Percentiles rank a stretch among this genome's conserved stretches.
Conservation (phyloP, 2,329 filamentous ascomycete genomes). For the Colletotrichum kahawae region DNA sequence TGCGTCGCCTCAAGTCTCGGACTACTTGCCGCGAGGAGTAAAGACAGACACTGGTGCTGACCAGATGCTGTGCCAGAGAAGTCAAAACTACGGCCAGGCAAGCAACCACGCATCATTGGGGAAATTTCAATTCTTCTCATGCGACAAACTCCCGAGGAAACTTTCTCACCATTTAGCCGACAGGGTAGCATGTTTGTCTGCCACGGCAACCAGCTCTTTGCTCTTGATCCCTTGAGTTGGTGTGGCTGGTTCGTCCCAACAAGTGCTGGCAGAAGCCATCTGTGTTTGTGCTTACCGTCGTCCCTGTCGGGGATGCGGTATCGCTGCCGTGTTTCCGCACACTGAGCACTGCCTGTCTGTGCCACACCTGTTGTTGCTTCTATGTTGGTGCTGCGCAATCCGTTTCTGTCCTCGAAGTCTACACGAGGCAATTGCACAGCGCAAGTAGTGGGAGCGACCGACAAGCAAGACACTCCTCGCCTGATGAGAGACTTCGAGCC, state of each 20-base stretch:
- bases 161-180: neutral
- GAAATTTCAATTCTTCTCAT: neutral
- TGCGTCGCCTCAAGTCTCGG: neutral
- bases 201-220: neutral
- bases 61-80: neutral
- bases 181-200: neutral
- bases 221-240: neutral
- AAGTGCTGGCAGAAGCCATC: neutral
- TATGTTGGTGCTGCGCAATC: neutral
- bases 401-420: neutral
- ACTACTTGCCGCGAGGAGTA: neutral
- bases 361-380: neutral
- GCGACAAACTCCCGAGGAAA: neutral
- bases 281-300: neutral
- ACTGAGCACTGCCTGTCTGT: neutral
- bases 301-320: neutral
- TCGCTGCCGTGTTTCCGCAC: neutral
- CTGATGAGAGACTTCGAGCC: neutral
- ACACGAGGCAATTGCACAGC: neutral
- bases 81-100: neutral
- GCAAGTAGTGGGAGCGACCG: neutral
- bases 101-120: neutral
- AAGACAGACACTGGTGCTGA: neutral
- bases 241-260: neutral
- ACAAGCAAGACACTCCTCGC: neutral